These are phyloP conservation scores for Penicillium crystallinum DNA, from an alignment of 495 filamentous ascomycete genomes.

Conservation along the genomic window DNA sequence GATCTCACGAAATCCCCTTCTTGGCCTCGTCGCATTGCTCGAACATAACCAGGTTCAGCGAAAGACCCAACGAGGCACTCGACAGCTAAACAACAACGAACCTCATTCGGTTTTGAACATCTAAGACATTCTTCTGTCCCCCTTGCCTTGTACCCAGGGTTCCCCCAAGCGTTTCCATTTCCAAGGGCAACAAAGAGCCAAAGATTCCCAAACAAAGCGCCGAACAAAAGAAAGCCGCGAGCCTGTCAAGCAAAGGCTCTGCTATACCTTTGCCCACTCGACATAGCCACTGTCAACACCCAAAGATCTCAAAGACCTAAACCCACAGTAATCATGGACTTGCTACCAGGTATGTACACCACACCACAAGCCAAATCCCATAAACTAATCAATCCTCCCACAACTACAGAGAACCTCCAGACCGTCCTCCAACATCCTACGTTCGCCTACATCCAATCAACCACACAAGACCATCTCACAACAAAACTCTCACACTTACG, in stretches of 20 bases:
- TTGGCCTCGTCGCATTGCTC: not conserved
- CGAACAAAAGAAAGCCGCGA: not conserved
- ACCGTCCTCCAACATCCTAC: constrained; percentile 26
- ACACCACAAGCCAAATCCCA: not conserved
- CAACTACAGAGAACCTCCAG: constrained; percentile 17
- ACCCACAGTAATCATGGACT: constrained; percentile 13
- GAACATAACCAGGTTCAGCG: not conserved
- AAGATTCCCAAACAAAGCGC: not conserved
- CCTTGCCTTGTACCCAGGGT: not conserved
- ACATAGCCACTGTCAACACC: not conserved
- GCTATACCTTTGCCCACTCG: not conserved
- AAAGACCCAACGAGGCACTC: not conserved
- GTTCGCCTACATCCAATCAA: constrained; percentile 13
- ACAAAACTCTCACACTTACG: constrained; percentile 32
- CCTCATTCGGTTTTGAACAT: not conserved
- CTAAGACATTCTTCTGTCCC: not conserved
- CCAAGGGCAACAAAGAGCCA: not conserved
- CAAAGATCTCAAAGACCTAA: not conserved
- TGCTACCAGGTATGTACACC: constrained; percentile 17
- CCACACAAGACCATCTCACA: constrained; percentile 19
- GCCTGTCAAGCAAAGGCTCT: not conserved
- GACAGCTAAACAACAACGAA: not conserved
- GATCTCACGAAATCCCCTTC: not conserved
- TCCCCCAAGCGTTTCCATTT: not conserved
- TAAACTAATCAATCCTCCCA: constrained; percentile 1